A percentile compares a stretch with the other conserved stretches of the same genome.
Conservation (phyloP, 176 grass and related monocot species). For the Zea luxurians region DNA sequence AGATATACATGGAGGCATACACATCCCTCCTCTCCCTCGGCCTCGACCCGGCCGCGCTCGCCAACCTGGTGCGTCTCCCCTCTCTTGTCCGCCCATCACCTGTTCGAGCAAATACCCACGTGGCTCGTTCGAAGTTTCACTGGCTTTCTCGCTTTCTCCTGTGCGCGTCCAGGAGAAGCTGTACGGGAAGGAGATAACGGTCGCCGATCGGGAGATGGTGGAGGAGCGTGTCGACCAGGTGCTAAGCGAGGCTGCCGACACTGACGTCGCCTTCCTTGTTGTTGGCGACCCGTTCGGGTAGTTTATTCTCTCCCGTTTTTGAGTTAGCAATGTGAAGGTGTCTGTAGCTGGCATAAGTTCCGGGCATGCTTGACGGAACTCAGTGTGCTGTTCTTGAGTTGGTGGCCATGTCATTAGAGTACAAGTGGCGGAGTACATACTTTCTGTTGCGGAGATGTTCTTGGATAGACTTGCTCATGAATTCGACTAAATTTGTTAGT, state of each 20-base stretch:
- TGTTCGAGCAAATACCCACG: conserved; percentile 22
- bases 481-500: neutral
- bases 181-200: conserved; percentile 77
- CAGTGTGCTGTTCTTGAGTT: neutral
- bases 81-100: neutral
- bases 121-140: conserved; percentile 11
- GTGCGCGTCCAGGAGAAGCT: conserved; percentile 61
- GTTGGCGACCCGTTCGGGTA: conserved; percentile 98
- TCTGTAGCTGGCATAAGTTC: neutral
- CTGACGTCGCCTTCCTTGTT: conserved; percentile 75
- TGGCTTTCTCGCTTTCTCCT: neutral
- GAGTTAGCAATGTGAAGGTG: neutral
- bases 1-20: conserved; percentile 91
- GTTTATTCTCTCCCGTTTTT: neutral
- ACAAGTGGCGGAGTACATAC: neutral
- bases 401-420: neutral
- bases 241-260: conserved; percentile 48
- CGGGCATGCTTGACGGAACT: neutral
- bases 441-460: neutral
- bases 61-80: conserved; percentile 52
- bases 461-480: neutral
- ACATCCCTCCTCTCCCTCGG: conserved; percentile 90
- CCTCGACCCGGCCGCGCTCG: conserved; percentile 67
- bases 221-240: conserved; percentile 78
- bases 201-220: conserved; percentile 92